Conservation (phyloP, 805 yeast species). For the Kazachstania bromeliacearum region DNA sequence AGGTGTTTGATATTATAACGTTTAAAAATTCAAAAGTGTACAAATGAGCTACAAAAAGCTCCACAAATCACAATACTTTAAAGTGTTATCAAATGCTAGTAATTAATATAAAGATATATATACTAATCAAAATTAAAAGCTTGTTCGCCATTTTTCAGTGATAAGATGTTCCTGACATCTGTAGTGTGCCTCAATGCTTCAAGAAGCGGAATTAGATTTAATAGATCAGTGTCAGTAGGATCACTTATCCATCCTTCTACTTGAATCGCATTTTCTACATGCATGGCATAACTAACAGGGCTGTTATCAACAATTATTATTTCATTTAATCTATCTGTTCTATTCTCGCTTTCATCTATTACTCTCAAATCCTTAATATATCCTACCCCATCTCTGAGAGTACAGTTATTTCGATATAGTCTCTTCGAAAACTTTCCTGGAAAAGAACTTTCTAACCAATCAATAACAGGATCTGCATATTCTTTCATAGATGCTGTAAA, state of each 20-base stretch:
- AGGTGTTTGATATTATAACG: too few species aligned
- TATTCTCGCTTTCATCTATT: constrained; percentile 2
- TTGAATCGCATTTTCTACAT: constrained; percentile 80
- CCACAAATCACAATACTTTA: too few species aligned
- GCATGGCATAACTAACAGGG: constrained; percentile 77
- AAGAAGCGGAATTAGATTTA: constrained; percentile 68
- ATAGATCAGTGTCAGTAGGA: constrained; percentile 77
- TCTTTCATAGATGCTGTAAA: constrained; percentile 93
- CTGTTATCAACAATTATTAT: constrained; percentile 81
- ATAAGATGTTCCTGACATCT: constrained; percentile 72
- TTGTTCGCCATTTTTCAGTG: constrained; percentile 55
- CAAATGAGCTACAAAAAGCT: too few species aligned
- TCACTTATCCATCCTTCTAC: constrained; percentile 98
- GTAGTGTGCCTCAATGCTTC: constrained; percentile 55
- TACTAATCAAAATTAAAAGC: constrained; percentile 13
- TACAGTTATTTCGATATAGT: constrained; percentile 73
- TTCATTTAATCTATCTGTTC: constrained; percentile 36
- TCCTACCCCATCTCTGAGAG: constrained; percentile 67
- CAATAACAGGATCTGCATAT: constrained; percentile 95
- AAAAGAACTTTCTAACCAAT: constrained; percentile 66
- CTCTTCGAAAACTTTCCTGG: constrained; percentile 47
- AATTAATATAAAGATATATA: too few species aligned
- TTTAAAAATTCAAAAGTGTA: too few species aligned
- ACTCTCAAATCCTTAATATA: constrained; percentile 63
- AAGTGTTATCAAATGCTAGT: too few species aligned